A percentile compares a stretch with the other conserved stretches of the same genome.
Evolutionary conservation across 2,329 filamentous ascomycete genomes (phyloP).

Genomic region (Penicillium sp.): DNA sequence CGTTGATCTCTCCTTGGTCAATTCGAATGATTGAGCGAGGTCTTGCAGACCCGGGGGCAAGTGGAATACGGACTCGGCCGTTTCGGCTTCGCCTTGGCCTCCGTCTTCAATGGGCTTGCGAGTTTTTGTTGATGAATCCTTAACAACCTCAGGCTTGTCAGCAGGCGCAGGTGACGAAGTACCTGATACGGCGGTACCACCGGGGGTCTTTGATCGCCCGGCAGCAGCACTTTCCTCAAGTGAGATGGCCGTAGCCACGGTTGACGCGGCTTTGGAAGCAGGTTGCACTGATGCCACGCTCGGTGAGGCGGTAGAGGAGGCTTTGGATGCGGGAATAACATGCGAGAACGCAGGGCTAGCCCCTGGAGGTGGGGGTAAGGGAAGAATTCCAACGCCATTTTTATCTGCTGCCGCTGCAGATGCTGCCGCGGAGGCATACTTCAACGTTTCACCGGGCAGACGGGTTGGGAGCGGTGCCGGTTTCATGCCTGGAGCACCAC

Average conservation of each 20-base stretch:
- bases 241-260: slow-evolving; percentile 38
- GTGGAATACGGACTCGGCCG: slow-evolving; percentile 87
- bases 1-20: slow-evolving; percentile 71
- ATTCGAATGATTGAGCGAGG: slow-evolving; percentile 87
- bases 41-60: slow-evolving; percentile 87
- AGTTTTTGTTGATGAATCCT: slow-evolving; percentile 52
- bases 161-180: slow-evolving; percentile 50
- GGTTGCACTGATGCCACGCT: slow-evolving; percentile 55
- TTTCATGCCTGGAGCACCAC: slow-evolving; percentile 75
- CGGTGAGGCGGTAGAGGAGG: slow-evolving; percentile 64
- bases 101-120: slow-evolving; percentile 54
- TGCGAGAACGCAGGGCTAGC: slow-evolving; percentile 55
- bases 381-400: slow-evolving; percentile 86
- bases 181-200: slow-evolving; percentile 37
- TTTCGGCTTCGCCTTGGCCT: slow-evolving; percentile 46
- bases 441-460: slow-evolving; percentile 85
- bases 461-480: slow-evolving; percentile 84
- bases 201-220: slow-evolving; percentile 57
- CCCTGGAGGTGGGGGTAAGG: slow-evolving; percentile 86
- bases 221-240: slow-evolving; percentile 43
- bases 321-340: slow-evolving; percentile 54
- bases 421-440: slow-evolving; percentile 95
- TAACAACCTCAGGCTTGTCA: slow-evolving; percentile 52
- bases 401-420: slow-evolving; percentile 91
- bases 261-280: slow-evolving; percentile 42